phyloP scores from a whole-genome alignment of 2,329 filamentous ascomycete genomes.

The Coleophoma eucalyptorum region DNA sequence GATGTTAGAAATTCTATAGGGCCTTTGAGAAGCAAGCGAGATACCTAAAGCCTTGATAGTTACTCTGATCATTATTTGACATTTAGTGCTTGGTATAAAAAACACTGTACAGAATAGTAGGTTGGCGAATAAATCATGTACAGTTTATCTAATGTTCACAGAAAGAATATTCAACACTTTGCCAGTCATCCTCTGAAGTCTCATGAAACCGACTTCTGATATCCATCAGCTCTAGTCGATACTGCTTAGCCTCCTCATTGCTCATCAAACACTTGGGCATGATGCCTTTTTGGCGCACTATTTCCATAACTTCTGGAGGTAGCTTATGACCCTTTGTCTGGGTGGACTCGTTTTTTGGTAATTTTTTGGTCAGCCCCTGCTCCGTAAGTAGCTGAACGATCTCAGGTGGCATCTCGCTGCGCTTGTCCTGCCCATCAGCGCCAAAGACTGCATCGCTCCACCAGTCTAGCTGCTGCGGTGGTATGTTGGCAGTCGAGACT shows the following conservation, averaged over 20 bases:
- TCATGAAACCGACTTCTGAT: background rate
- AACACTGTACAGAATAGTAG: too few species aligned
- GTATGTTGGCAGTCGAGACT: constrained; percentile 46
- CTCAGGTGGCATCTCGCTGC: too few species aligned
- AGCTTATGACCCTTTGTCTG: background rate
- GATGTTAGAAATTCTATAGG: too few species aligned
- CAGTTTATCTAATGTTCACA: background rate
- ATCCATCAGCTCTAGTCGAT: background rate
- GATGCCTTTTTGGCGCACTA: background rate
- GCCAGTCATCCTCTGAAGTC: background rate
- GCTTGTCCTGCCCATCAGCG: too few species aligned
- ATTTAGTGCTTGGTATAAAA: too few species aligned
- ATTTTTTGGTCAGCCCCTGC: too few species aligned
- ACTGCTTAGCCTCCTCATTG: background rate
- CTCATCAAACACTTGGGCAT: background rate
- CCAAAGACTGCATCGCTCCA: constrained; percentile 24
- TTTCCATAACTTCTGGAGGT: constrained; percentile 4
- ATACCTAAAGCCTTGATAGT: too few species aligned
- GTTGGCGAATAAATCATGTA: too few species aligned
- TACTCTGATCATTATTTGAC: too few species aligned
- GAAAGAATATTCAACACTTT: background rate
- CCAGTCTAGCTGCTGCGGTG: constrained; percentile 46
- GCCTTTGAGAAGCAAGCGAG: too few species aligned
- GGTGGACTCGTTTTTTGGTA: too few species aligned
- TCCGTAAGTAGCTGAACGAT: too few species aligned